phyloP scores from a whole-genome alignment of 495 filamentous ascomycete genomes.

The Penicillium longicatenatum region DNA sequence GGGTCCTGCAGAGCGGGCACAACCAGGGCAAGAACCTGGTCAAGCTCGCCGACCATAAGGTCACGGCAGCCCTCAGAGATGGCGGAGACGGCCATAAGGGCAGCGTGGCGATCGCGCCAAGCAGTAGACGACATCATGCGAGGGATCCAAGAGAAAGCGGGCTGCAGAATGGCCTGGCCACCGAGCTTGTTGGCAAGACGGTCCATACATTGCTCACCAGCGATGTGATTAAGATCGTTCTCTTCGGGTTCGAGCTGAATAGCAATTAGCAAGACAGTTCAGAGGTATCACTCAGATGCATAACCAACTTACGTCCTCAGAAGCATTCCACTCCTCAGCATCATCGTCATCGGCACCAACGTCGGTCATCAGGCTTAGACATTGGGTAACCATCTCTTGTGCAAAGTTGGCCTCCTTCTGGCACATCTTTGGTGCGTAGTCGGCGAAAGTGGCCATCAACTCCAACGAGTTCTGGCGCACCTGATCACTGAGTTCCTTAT shows the following conservation, averaged over 20 bases:
- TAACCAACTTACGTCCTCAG: conserved; percentile 78
- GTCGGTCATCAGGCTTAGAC: conserved; percentile 98
- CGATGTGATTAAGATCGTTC: conserved; percentile 96
- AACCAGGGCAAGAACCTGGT: conserved; percentile 90
- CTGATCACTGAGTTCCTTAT: conserved; percentile 89
- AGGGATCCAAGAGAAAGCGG: conserved; percentile 97
- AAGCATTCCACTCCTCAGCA: conserved; percentile 88
- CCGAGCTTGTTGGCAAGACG: conserved; percentile 96
- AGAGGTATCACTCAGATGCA: neutral
- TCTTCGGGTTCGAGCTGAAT: conserved; percentile 85
- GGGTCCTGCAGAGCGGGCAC: conserved; percentile 88
- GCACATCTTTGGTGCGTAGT: conserved; percentile 91
- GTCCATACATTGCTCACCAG: conserved; percentile 99
- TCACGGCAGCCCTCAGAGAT: conserved; percentile 98
- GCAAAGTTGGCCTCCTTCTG: conserved; percentile 89
- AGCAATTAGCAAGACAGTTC: conserved; percentile 18
- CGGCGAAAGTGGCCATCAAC: conserved; percentile 97
- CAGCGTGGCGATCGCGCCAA: conserved; percentile 96
- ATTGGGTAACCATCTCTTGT: conserved; percentile 97
- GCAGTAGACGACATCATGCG: conserved; percentile 94
- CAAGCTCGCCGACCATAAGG: conserved; percentile 91
- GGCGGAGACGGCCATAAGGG: conserved; percentile 98
- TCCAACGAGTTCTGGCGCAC: conserved; percentile 94
- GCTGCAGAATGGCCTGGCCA: conserved; percentile 78
- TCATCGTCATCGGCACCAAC: conserved; percentile 94